Evolutionary conservation across 495 filamentous ascomycete genomes (phyloP), one percentile per base, ranked within the genome.

Genomic region (Penicillium crystallinum): DNA sequence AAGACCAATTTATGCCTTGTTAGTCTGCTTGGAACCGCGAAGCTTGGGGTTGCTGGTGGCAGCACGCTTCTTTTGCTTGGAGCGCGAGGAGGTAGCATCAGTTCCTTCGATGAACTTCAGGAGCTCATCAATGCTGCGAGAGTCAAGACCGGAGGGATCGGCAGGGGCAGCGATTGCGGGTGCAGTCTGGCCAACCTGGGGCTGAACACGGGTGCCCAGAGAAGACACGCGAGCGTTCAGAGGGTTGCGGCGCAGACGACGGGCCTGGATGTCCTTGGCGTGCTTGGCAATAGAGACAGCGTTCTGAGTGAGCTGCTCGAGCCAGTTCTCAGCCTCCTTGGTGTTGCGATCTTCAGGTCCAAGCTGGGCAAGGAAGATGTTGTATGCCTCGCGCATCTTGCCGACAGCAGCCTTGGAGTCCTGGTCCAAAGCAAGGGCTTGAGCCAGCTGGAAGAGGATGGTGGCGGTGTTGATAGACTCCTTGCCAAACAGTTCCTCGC

Each of bases 291-390:
- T 87, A 23, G 83, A 86, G 37, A 99, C 95, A 35, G 95, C 95
- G 57, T 92, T 96, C 65, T 89, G 85, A 0, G 91, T 96, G 37
- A 99, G 81, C 72, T 96, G 90, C 65, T 92, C 89, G n/a, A 97
- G 81, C 95, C 93, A 97, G 49, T 79, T 87, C 73, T 90, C 86
- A 17, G 87, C 88, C 68, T 96, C 91, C 74, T 93, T 93, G 52
- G 95, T 99, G 74, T 97, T 97, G 58, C 87, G 86, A 69, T 97
- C 89, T 15, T 95, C 83, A 9, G 88, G 76, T 25, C 95, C 95
- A 0, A 97, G 82, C 59, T 89, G 79, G 40, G 72, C 70, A 39
- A 88, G 81, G 83, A 99, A 99, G 68, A 97, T 95, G 71, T 87
- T 93, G 76, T 90, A 95, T 38, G 89, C 90, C 61, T 96, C 91